A percentile compares a stretch with the other conserved stretches of the same genome.
Evolutionary conservation across 2,329 filamentous ascomycete genomes (phyloP).

Genomic region (Talaromyces sp.): DNA sequence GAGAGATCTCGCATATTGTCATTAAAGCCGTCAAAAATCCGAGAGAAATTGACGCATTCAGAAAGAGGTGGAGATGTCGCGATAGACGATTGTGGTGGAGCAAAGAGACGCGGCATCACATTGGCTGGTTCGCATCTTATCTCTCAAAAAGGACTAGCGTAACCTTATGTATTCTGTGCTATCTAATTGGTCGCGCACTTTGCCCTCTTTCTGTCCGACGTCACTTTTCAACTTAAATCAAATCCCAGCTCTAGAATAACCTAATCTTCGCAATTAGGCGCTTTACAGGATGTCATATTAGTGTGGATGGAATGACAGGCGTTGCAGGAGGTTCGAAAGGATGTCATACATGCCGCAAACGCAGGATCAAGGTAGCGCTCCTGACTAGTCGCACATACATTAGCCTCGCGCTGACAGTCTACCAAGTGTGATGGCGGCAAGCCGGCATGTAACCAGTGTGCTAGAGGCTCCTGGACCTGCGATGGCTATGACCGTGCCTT

Average conservation of each 20-base stretch:
- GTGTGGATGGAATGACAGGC: neutral
- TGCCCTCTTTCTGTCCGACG: neutral
- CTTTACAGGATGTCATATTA: neutral
- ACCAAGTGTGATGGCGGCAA: slow-evolving; percentile 13
- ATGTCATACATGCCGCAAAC: slow-evolving; percentile 16
- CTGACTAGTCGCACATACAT: neutral
- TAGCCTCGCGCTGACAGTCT: neutral
- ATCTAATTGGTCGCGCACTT: neutral
- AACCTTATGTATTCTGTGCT: too few relatives aligned
- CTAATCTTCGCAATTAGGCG: neutral
- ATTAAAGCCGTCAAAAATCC: neutral
- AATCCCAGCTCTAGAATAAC: neutral
- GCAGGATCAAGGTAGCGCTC: slow-evolving; percentile 6
- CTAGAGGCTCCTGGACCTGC: slow-evolving; percentile 7
- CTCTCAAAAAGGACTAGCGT: slow-evolving; percentile 9
- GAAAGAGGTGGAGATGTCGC: neutral
- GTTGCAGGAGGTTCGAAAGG: slow-evolving; percentile 14
- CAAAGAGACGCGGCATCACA: neutral
- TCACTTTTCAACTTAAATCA: neutral
- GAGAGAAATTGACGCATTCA: neutral
- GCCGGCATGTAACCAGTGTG: slow-evolving; percentile 10
- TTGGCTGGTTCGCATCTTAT: slow-evolving; percentile 10
- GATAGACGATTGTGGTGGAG: slow-evolving; percentile 1
- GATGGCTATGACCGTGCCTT: slow-evolving; percentile 1
- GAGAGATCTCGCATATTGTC: neutral